These are phyloP conservation scores for Nitzschia inconspicua DNA, from an alignment of 108 stramenopile genomes.

Conservation along the genomic window DNA sequence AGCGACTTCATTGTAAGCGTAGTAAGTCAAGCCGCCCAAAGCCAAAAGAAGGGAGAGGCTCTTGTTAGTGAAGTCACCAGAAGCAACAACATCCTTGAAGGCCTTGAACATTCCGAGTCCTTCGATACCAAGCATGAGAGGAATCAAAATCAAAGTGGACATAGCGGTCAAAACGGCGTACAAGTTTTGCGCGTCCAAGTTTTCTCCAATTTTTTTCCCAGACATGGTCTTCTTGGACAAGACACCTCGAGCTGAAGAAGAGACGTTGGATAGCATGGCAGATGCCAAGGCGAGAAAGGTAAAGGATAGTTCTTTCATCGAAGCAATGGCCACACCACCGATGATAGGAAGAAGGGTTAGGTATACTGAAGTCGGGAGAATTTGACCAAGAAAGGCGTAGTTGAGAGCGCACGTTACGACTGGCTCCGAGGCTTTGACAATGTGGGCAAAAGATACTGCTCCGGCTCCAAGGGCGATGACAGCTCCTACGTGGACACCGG, in stretches of 20 bases:
- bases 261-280: conserved; percentile 97
- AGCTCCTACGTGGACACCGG: conserved; percentile 94
- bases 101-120: conserved; percentile 83
- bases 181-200: conserved; percentile 94
- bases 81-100: conserved; percentile 72
- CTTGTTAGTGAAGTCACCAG: conserved; percentile 76
- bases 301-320: conserved; percentile 97
- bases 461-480: conserved; percentile 97
- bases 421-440: conserved; percentile 99
- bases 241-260: conserved; percentile 94
- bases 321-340: conserved; percentile 95
- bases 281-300: conserved; percentile 90
- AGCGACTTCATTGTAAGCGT: conserved; percentile 99
- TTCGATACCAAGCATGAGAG: conserved; percentile 88
- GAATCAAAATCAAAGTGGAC: conserved; percentile 86
- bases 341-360: conserved; percentile 95
- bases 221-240: conserved; percentile 93
- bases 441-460: conserved; percentile 99
- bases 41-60: conserved; percentile 50
- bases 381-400: conserved; percentile 84
- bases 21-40: conserved; percentile 78
- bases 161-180: conserved; percentile 97
- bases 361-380: conserved; percentile 86
- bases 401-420: conserved; percentile 93
- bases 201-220: conserved; percentile 94